Conservation (phyloP, 768 basidiomycete genomes). For the Calocybe indica region DNA sequence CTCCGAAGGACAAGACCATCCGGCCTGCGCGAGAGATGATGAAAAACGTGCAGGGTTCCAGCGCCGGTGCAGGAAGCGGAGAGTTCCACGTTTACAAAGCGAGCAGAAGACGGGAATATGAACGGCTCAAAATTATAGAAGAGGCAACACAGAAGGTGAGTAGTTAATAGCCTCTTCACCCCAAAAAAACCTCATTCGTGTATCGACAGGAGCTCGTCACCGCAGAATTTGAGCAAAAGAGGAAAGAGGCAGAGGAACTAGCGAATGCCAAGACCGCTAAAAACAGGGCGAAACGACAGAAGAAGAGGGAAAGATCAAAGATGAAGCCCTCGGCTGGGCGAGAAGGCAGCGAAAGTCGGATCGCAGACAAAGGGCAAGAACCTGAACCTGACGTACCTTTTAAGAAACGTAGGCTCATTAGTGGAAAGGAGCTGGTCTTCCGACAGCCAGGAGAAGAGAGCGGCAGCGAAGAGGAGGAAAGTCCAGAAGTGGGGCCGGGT, state of each 20-base stretch:
- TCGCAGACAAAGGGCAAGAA: constrained; percentile 7
- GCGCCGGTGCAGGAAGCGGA: constrained; percentile 94
- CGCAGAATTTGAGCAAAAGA: constrained; percentile 70
- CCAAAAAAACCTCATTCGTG: constrained; percentile 2
- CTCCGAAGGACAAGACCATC: constrained; percentile 78
- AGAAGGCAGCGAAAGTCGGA: constrained; percentile 10
- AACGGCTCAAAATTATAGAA: constrained; percentile 86
- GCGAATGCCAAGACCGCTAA: constrained; percentile 91
- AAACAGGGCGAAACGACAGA: constrained; percentile 90
- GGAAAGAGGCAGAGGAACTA: constrained; percentile 60
- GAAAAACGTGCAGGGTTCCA: constrained; percentile 98
- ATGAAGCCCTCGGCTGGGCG: constrained; percentile 25
- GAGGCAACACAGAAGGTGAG: constrained; percentile 73
- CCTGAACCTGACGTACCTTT: constrained; percentile 35
- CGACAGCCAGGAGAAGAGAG: constrained; percentile 37
- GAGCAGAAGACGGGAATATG: constrained; percentile 88
- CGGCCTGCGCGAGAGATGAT: constrained; percentile 90
- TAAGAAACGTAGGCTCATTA: constrained; percentile 80
- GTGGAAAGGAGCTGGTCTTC: constrained; percentile 64
- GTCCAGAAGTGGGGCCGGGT: background rate
- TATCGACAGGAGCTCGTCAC: constrained; percentile 57
- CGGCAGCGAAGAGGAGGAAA: constrained; percentile 21
- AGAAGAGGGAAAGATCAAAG: constrained; percentile 78
- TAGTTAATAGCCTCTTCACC: constrained; percentile 13
- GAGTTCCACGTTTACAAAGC: constrained; percentile 99